A percentile compares a stretch with the other conserved stretches of the same genome.
These are phyloP conservation scores for Lagenaria siceraria DNA, from an alignment of 306 rosid genomes.

Conservation along the genomic window DNA sequence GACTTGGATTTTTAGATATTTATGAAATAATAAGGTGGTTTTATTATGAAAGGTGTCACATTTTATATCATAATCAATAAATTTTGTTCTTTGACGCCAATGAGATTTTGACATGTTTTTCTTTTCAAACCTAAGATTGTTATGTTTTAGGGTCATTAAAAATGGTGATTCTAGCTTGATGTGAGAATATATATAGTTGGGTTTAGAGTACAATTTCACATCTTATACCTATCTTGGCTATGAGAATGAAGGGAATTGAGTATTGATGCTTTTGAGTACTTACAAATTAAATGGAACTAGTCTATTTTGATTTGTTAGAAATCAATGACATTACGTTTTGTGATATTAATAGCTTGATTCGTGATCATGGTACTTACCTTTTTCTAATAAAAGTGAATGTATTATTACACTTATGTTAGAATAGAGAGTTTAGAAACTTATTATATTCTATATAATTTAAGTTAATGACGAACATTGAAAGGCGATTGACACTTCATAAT, in stretches of 20 bases:
- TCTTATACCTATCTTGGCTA: neutral
- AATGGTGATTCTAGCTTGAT: neutral
- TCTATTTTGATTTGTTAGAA: neutral
- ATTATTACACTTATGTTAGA: neutral
- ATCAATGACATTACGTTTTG: neutral
- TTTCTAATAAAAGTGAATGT: neutral
- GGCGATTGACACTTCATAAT: neutral
- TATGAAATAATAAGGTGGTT: neutral
- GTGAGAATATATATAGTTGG: neutral
- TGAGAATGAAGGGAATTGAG: neutral
- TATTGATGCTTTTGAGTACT: neutral
- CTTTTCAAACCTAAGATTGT: neutral
- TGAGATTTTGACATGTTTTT: neutral
- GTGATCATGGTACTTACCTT: neutral
- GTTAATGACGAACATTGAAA: neutral
- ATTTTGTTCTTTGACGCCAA: neutral
- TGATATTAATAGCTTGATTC: neutral
- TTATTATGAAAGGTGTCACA: neutral
- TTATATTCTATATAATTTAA: neutral
- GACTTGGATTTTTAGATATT: neutral
- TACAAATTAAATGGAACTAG: neutral
- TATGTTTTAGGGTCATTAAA: neutral
- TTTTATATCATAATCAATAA: neutral
- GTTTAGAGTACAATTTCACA: neutral
- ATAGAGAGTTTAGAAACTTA: neutral